Evolutionary conservation across 2,329 filamentous ascomycete species (phyloP).

Genomic region (Dactylellina haptotyla): DNA sequence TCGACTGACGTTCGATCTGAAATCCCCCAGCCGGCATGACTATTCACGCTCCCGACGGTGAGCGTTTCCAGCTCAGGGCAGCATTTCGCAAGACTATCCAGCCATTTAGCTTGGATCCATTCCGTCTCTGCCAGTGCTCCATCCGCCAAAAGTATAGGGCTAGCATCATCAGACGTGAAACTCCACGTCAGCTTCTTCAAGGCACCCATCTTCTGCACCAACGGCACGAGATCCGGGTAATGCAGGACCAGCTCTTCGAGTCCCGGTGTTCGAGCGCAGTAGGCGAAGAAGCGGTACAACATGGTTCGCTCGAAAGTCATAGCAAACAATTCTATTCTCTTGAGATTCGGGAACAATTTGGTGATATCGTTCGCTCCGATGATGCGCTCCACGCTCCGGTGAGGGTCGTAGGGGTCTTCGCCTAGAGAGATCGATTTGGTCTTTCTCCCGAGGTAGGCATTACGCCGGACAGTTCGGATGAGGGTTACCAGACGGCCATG

Average conservation of each 20-base stretch:
- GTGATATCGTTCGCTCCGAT: slow-evolving; percentile 38
- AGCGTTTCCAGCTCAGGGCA: slow-evolving; percentile 20
- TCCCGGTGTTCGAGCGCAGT: slow-evolving; percentile 16
- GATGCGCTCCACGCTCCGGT: slow-evolving; percentile 26
- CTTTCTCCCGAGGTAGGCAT: not conserved
- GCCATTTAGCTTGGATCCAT: slow-evolving; percentile 30
- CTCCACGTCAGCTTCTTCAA: slow-evolving; percentile 45
- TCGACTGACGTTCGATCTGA: slow-evolving; percentile 27
- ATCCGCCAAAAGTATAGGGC: not conserved
- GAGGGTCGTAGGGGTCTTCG: slow-evolving; percentile 24
- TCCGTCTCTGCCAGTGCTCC: slow-evolving; percentile 24
- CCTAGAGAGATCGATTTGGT: slow-evolving; percentile 20
- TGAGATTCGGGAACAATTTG: slow-evolving; percentile 23
- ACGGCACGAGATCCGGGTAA: slow-evolving; percentile 45
- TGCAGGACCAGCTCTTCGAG: slow-evolving; percentile 33
- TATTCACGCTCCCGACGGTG: slow-evolving; percentile 8
- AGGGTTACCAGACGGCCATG: slow-evolving; percentile 36
- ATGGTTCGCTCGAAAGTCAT: slow-evolving; percentile 42
- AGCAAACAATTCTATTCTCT: slow-evolving; percentile 31
- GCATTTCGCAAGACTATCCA: slow-evolving; percentile 32
- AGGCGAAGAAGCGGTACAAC: slow-evolving; percentile 35
- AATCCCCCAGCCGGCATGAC: slow-evolving; percentile 18
- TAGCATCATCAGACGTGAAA: slow-evolving; percentile 12
- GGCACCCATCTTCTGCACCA: slow-evolving; percentile 19
- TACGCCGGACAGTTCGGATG: slow-evolving; percentile 28